These are phyloP conservation scores for Schizosaccharomyces versatilis DNA, from an alignment of 1,139 yeast genomes.

Conservation along the genomic window DNA sequence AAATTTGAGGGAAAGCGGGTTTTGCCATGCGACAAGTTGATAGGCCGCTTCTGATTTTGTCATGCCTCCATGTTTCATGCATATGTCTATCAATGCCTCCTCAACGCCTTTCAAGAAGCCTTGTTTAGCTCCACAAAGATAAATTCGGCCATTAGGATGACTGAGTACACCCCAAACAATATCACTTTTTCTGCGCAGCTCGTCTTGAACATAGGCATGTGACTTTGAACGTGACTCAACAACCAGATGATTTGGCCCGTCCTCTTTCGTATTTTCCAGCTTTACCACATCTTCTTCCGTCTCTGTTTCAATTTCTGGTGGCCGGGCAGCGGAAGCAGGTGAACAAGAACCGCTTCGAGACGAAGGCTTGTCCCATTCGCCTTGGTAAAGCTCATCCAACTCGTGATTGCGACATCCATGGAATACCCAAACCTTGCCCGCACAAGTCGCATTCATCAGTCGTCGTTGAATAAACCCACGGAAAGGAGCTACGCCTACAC, in stretches of 20 bases:
- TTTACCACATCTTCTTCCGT: background rate
- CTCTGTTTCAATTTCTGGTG: background rate
- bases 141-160: constrained; percentile 44
- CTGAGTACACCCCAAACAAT: constrained; percentile 34
- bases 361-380: constrained; percentile 34
- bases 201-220: constrained; percentile 59
- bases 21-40: background rate
- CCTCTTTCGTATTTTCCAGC: constrained; percentile 33
- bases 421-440: constrained; percentile 38
- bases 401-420: constrained; percentile 51
- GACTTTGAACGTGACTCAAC: constrained; percentile 35
- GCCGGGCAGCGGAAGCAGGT: background rate
- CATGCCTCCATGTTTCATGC: constrained; percentile 27
- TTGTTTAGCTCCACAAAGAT: constrained; percentile 75
- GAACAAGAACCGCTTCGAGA: background rate
- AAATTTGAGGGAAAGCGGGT: background rate
- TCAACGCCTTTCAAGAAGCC: constrained; percentile 73
- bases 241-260: constrained; percentile 29
- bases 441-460: constrained; percentile 13
- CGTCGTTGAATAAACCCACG: constrained; percentile 17
- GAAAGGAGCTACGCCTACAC: constrained; percentile 17
- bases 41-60: constrained; percentile 34
- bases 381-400: constrained; percentile 53
- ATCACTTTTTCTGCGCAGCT: constrained; percentile 28
- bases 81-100: constrained; percentile 32